phyloP scores from a whole-genome alignment of 306 rosid species.

The Benincasa hispida region DNA sequence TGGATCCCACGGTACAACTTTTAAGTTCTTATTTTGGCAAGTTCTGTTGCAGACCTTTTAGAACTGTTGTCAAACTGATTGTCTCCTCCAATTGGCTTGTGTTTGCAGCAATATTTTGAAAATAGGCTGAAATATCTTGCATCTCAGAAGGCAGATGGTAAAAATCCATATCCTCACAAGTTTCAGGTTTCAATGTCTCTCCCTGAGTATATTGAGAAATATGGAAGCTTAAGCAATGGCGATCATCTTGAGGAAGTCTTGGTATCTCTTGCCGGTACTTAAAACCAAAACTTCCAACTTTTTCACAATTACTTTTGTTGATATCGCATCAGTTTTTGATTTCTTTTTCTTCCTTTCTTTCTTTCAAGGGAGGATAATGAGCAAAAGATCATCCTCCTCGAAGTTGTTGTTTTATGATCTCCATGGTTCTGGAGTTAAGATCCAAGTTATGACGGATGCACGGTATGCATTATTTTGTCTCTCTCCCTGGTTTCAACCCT shows the following conservation, averaged over 20 bases:
- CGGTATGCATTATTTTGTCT: constrained; percentile 28
- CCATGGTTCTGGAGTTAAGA: constrained; percentile 47
- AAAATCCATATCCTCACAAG: constrained; percentile 75
- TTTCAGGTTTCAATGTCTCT: constrained; percentile 51
- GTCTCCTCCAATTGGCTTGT: neutral
- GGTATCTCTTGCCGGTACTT: constrained; percentile 58
- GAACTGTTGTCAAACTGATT: neutral
- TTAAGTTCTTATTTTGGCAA: neutral
- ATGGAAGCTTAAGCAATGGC: constrained; percentile 37
- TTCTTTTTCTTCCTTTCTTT: neutral
- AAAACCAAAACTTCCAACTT: neutral
- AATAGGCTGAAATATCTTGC: constrained; percentile 67
- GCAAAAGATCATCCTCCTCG: constrained; percentile 58
- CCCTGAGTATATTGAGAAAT: constrained; percentile 31
- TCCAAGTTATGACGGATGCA: constrained; percentile 83
- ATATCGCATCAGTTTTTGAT: neutral
- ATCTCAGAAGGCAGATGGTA: constrained; percentile 35
- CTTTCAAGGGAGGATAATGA: constrained; percentile 38
- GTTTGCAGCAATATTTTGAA: constrained; percentile 65
- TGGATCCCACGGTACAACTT: constrained; percentile 74
- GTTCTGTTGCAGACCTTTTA: neutral
- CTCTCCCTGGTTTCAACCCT: neutral
- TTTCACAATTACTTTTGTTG: neutral
- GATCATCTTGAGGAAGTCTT: constrained; percentile 60
- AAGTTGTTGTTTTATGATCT: constrained; percentile 72